phyloP scores from a whole-genome alignment of 2,329 filamentous ascomycete species.

The Stagonosporopsis rhizophila region DNA sequence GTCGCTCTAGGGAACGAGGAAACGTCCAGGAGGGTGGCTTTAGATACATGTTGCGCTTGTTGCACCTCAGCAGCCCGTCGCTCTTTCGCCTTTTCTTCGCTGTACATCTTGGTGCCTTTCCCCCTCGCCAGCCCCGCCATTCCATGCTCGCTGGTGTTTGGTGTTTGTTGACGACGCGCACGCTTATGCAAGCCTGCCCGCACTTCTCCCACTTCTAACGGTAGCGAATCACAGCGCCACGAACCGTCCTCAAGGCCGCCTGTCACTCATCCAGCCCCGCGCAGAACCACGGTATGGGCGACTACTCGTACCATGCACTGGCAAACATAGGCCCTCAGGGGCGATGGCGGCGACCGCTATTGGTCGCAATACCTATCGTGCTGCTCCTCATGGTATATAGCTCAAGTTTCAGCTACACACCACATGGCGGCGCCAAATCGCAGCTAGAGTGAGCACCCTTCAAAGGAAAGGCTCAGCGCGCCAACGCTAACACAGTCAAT shows the following conservation, averaged over 20 bases:
- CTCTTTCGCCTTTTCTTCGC: slow-evolving; percentile 22
- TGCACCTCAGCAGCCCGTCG: slow-evolving; percentile 15
- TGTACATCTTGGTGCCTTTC: slow-evolving; percentile 10
- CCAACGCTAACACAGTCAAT: slow-evolving; percentile 10
- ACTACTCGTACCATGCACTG: slow-evolving; percentile 42
- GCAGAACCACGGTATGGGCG: slow-evolving; percentile 21
- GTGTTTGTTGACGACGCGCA: slow-evolving; percentile 3
- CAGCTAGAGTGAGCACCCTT: slow-evolving; percentile 31
- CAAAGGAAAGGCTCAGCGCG: not conserved
- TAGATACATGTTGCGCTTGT: slow-evolving; percentile 13
- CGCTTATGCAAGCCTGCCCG: slow-evolving; percentile 10
- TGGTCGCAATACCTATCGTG: slow-evolving; percentile 42
- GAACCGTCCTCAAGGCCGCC: not conserved
- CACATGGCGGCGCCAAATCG: slow-evolving; percentile 22
- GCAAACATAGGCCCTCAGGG: slow-evolving; percentile 45
- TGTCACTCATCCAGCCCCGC: slow-evolving; percentile 8
- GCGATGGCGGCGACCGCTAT: slow-evolving; percentile 44
- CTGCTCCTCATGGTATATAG: slow-evolving; percentile 42
- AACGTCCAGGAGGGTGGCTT: slow-evolving; percentile 22
- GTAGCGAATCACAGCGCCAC: slow-evolving; percentile 7
- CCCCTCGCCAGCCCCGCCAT: not conserved
- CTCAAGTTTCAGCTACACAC: slow-evolving; percentile 34
- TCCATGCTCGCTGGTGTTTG: slow-evolving; percentile 2
- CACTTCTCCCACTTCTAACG: slow-evolving; percentile 3
- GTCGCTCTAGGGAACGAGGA: slow-evolving; percentile 14